Evolutionary conservation across 331 rosid genomes (phyloP).

Genomic region (Telfairia occidentalis): DNA sequence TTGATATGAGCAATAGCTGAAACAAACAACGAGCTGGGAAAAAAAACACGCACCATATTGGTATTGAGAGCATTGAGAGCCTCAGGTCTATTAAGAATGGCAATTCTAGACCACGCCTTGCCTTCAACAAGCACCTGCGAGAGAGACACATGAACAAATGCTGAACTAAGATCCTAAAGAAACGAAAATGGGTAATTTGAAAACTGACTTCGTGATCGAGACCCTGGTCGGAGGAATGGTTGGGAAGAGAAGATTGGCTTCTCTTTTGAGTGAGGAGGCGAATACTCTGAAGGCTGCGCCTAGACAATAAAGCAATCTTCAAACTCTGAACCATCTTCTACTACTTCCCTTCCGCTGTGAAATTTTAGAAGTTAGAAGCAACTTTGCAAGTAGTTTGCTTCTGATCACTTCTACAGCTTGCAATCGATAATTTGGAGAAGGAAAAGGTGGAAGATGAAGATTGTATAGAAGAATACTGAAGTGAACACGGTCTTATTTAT

Average conservation of each 20-base stretch:
- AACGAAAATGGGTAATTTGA: background rate
- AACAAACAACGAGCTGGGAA: background rate
- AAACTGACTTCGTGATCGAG: conserved; percentile 28
- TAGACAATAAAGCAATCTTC: conserved; percentile 20
- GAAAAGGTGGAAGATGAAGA: background rate
- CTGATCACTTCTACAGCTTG: background rate
- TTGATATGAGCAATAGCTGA: background rate
- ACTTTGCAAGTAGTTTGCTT: background rate
- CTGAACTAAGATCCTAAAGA: background rate
- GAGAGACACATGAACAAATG: background rate
- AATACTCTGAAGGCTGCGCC: conserved; percentile 14
- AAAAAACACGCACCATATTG: conserved; percentile 29
- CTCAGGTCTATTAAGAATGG: conserved; percentile 65
- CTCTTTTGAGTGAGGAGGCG: conserved; percentile 13
- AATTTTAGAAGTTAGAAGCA: background rate
- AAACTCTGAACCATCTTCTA: conserved; percentile 20
- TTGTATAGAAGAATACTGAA: background rate
- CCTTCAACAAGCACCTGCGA: conserved; percentile 62
- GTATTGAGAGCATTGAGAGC: conserved; percentile 62
- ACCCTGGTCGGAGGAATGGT: conserved; percentile 12
- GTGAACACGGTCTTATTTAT: background rate
- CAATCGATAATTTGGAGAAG: background rate
- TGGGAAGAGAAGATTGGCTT: conserved; percentile 29
- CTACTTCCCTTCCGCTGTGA: background rate
- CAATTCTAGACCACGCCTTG: conserved; percentile 48